These are phyloP conservation scores for Trichoderma sp. DNA, from an alignment of 2,329 filamentous ascomycete genomes.

Conservation along the genomic window DNA sequence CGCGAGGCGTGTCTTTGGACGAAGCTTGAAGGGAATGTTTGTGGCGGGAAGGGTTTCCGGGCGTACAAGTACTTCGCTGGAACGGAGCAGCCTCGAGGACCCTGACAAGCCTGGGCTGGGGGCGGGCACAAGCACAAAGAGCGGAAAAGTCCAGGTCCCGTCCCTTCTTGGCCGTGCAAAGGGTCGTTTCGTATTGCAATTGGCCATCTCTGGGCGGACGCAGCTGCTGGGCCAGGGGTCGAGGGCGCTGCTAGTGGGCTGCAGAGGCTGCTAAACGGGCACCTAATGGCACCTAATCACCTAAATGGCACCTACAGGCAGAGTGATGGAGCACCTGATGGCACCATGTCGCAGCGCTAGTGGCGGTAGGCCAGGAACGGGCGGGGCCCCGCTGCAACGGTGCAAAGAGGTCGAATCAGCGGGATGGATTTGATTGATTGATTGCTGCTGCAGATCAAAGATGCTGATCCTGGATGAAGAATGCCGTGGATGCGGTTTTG, in stretches of 20 bases:
- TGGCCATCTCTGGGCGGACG: background rate
- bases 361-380: slow-evolving; percentile 21
- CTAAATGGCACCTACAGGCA: background rate
- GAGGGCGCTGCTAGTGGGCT: background rate
- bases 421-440: background rate
- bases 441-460: background rate
- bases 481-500: background rate
- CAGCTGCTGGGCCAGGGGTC: slow-evolving; percentile 2
- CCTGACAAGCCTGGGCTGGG: background rate
- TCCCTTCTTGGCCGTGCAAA: background rate
- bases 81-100: background rate
- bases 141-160: background rate
- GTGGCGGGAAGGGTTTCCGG: background rate
- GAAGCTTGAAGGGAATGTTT: background rate
- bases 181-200: slow-evolving; percentile 8
- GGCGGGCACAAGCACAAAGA: background rate
- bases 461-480: background rate
- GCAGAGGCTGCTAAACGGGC: background rate
- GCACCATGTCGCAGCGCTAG: slow-evolving; percentile 20
- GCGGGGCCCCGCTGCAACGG: slow-evolving; percentile 17
- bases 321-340: background rate
- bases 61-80: slow-evolving; percentile 2
- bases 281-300: background rate
- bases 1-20: background rate
- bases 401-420: background rate